Base-by-base conservation (phyloP, 495 filamentous ascomycete species). In the Penicillium pancosmium region DNA sequence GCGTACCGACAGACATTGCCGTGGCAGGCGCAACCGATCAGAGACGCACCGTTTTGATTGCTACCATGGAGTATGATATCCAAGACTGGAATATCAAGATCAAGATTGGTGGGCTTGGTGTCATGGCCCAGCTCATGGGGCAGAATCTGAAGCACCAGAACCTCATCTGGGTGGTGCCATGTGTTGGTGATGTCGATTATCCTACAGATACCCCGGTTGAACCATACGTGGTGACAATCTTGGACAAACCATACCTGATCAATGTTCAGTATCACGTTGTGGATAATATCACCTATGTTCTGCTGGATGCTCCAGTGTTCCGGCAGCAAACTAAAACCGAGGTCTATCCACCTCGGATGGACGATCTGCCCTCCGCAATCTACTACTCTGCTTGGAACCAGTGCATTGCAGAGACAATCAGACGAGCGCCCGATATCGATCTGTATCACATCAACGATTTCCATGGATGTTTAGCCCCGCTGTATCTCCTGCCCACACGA, bases 361-460 rank as follows among this genome's bases (percentile, higher is more conserved):
- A 89, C 66, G 85, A 89, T 64, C 75, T 89, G 51, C 83, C 87
- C 49, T 82, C 77, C 56, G 86, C 86, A 35, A 82, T 89, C 46
- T 84, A 86, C 69, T 89, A 89, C 66, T 85, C 84, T 0, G 84
- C 85, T 2, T 89, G 86, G 86, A 89, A 89, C 63, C 78, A 80
- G 59, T 88, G 86, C 59, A 87, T 88, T 55, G 84, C 86, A 10
- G 73, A 84, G 55, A 68, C 84, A 0, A 82, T 88, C 58, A 77
- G 69, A 44, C 78, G 77, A 23, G 78, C 79, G 56, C 81, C 84
- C 10, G 21, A 18, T 3, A 78, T 88, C 50, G 86, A 90, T 63
- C 68, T 90, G n/a, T 90, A 90, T 67, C 87, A 90, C 69, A 88
- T 90, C 66, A 90, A 90, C 69, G 87, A 90, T 65, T 90, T 89